Evolutionary conservation across 106 monocot species (phyloP), one percentile per base, ranked within the genome.

Genomic region (Phalaenopsis equestris): DNA sequence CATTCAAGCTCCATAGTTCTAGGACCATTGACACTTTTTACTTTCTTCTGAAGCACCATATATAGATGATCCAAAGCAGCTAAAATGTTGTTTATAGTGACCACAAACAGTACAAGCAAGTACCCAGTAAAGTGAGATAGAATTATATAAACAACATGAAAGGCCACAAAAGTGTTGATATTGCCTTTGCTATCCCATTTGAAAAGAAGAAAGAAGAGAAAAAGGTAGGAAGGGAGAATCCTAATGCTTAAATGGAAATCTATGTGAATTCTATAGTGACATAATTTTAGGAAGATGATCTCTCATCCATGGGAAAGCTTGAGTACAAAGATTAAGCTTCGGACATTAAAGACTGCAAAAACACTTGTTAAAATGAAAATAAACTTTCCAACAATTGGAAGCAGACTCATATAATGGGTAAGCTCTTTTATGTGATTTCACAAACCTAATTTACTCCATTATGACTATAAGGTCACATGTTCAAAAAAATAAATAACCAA

Each of bases 31-130:
- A 70, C 37, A 38, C 70, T 70, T 3, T 6, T 21, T 21, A 68
- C 11, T 67, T 36, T 67, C 70, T 64, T 64, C 19, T 23, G 23
- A 23, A 64, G 4, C 64, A 64, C 6, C 64, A 64, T 23, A n/a
- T 52, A 61, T n/a, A 21, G 21, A 21, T 61, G 38, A 70, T 70
- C 70, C 38, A 70, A 70, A 70, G 70, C 14, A 39, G 70, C 39
- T 39, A 67, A 67, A 56, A 67, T 67, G 67, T 67, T 67, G 67
- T 67, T 67, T 24, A 24, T 15, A 67, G 6, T 67, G 67, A 67
- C 67, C 57, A 57, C 15, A 57, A 14, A 57, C 14, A 4, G 14
- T 15, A 15, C 57, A 14, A 57, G 57, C 57, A 15, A 57, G 57
- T 57, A 15, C 57, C 57, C 57, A 19, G 57, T 57, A 57, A 19